Percentiles rank a stretch among this genome's conserved stretches.
phyloP scores from a whole-genome alignment of 331 rosid genomes.

The Ulmus americana region DNA sequence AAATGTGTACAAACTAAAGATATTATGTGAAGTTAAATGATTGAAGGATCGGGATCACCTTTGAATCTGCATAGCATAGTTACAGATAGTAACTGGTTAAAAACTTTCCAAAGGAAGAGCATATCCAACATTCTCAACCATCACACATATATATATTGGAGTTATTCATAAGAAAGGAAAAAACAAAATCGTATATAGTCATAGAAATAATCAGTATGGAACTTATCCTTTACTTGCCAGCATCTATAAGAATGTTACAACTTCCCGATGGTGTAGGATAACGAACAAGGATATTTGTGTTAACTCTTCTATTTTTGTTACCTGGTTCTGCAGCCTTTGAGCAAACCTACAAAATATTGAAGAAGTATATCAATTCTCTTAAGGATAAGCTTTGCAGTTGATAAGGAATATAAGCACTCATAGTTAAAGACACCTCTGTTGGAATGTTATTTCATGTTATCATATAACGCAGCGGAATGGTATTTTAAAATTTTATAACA shows the following conservation, averaged over 20 bases:
- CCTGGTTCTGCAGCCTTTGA: constrained; percentile 62
- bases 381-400: no score
- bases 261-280: constrained; percentile 45
- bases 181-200: no score
- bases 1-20: neutral
- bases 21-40: neutral
- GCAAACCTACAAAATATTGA: constrained; percentile 51
- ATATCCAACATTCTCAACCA: neutral
- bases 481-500: no score
- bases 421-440: no score
- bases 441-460: no score
- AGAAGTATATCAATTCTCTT: neutral
- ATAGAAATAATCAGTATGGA: neutral
- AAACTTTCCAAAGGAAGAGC: neutral
- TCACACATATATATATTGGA: no score
- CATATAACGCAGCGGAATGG: no score
- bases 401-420: no score
- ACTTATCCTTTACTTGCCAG: constrained; percentile 61
- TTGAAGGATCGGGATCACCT: neutral
- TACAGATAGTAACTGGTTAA: neutral
- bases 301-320: constrained; percentile 72
- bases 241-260: constrained; percentile 67
- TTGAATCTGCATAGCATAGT: constrained; percentile 26
- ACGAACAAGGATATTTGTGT: constrained; percentile 80
- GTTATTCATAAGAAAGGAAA: no score